phyloP scores from a whole-genome alignment of 495 filamentous ascomycete species.

The Penicillium angulare region DNA sequence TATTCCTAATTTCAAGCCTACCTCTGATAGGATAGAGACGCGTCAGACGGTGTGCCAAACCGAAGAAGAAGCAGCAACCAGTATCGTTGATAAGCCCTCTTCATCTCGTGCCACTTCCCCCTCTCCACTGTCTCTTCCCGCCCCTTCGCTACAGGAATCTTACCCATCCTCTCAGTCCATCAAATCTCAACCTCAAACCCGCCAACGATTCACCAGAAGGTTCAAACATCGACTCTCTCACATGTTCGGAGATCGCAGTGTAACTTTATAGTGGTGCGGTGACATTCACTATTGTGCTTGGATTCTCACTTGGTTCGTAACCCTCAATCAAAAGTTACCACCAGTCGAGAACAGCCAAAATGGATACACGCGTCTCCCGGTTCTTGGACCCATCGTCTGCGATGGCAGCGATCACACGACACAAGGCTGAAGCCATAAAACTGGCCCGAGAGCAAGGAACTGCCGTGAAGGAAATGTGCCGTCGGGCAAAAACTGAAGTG shows the following conservation, averaged over 20 bases:
- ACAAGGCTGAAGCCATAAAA: conserved; percentile 49
- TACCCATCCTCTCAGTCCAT: background rate
- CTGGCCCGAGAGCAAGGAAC: conserved; percentile 48
- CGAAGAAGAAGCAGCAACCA: background rate
- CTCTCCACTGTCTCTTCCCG: too few relatives aligned
- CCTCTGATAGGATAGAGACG: background rate
- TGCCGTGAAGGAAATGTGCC: conserved; percentile 50
- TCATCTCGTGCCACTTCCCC: background rate
- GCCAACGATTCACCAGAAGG: background rate
- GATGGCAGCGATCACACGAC: conserved; percentile 47
- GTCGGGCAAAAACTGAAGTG: conserved; percentile 42
- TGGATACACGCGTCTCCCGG: conserved; percentile 34
- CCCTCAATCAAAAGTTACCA: background rate
- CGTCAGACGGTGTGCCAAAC: background rate
- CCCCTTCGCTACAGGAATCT: too few relatives aligned
- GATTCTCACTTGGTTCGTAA: background rate
- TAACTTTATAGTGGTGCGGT: background rate
- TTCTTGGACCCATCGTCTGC: conserved; percentile 47
- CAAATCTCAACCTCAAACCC: background rate
- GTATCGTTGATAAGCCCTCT: background rate
- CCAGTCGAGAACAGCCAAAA: conserved; percentile 6
- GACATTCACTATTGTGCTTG: background rate
- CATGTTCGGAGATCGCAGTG: background rate
- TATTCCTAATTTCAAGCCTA: background rate
- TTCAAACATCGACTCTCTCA: background rate